Percentiles rank a stretch among this genome's conserved stretches.
These are phyloP conservation scores for Fonsecaea monophora DNA, from an alignment of 2,329 filamentous ascomycete species.

Conservation along the genomic window DNA sequence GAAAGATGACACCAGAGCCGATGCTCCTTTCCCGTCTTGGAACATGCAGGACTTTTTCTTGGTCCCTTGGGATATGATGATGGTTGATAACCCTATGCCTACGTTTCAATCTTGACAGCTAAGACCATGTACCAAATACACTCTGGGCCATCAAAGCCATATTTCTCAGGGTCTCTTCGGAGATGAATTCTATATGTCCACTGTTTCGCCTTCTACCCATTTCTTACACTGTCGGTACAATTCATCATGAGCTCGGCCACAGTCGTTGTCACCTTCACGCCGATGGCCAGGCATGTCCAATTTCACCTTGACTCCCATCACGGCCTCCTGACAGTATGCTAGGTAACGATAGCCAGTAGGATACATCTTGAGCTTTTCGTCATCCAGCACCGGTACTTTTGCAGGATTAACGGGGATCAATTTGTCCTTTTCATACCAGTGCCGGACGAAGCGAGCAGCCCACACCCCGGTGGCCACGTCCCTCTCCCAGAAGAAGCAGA, in stretches of 20 bases:
- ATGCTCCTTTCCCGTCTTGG: slow-evolving; percentile 1
- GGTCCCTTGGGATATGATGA: slow-evolving; percentile 1
- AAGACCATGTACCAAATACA: not conserved
- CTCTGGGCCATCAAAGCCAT: not conserved
- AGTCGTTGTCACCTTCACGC: slow-evolving; percentile 39
- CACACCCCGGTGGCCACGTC: slow-evolving; percentile 22
- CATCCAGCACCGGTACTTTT: slow-evolving; percentile 51
- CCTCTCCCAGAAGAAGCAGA: slow-evolving; percentile 38
- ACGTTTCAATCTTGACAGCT: not conserved
- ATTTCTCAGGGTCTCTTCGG: not conserved
- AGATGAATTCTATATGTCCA: slow-evolving; percentile 14
- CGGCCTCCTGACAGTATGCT: slow-evolving; percentile 54
- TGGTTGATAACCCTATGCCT: not conserved
- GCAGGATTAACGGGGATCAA: slow-evolving; percentile 54
- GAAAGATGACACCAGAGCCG: not conserved
- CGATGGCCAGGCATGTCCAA: slow-evolving; percentile 50
- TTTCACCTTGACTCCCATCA: slow-evolving; percentile 55
- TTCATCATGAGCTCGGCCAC: slow-evolving; percentile 54
- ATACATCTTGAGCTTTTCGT: slow-evolving; percentile 50
- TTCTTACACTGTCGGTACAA: slow-evolving; percentile 54
- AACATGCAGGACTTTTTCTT: slow-evolving; percentile 7
- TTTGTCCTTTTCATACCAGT: slow-evolving; percentile 63
- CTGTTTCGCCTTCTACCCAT: slow-evolving; percentile 51
- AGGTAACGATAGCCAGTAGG: slow-evolving; percentile 56
- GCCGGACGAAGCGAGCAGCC: slow-evolving; percentile 50